phyloP scores from a whole-genome alignment of 805 yeast genomes.

The Myxozyma neglecta region DNA sequence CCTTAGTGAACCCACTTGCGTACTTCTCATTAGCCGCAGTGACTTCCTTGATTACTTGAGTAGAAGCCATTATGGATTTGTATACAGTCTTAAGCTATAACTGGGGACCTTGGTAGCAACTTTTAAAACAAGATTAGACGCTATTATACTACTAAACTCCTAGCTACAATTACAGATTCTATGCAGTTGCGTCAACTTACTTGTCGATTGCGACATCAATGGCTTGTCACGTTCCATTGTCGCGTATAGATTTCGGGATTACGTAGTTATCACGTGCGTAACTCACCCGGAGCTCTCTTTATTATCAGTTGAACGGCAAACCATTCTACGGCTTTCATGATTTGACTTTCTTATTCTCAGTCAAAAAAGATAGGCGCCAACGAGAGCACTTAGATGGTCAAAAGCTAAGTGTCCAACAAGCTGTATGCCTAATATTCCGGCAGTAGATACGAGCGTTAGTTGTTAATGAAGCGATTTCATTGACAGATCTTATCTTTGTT shows the following conservation, averaged over 20 bases:
- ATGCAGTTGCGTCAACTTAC: neutral
- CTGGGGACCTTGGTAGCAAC: neutral
- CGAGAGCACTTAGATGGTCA: no score
- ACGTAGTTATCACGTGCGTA: no score
- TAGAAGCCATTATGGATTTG: neutral
- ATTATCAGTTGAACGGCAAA: no score
- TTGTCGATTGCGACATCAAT: conserved; percentile 2
- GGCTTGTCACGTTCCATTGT: neutral
- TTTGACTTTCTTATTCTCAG: no score
- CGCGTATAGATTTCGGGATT: neutral
- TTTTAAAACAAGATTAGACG: neutral
- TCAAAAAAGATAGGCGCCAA: no score
- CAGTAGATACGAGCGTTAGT: no score
- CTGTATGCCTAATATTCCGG: no score
- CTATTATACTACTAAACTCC: neutral
- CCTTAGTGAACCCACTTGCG: conserved; percentile 18
- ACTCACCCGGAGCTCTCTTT: no score
- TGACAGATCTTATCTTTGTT: no score
- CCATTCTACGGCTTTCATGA: no score
- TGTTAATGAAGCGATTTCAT: no score
- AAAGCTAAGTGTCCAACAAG: no score
- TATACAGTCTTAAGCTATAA: neutral
- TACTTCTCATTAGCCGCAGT: conserved; percentile 21
- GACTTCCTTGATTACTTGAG: conserved; percentile 13
- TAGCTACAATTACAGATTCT: neutral